Percentiles rank a stretch among this genome's conserved stretches.
These are phyloP conservation scores for Acacia melanoxylon DNA, from an alignment of 306 rosid genomes.

Conservation along the genomic window DNA sequence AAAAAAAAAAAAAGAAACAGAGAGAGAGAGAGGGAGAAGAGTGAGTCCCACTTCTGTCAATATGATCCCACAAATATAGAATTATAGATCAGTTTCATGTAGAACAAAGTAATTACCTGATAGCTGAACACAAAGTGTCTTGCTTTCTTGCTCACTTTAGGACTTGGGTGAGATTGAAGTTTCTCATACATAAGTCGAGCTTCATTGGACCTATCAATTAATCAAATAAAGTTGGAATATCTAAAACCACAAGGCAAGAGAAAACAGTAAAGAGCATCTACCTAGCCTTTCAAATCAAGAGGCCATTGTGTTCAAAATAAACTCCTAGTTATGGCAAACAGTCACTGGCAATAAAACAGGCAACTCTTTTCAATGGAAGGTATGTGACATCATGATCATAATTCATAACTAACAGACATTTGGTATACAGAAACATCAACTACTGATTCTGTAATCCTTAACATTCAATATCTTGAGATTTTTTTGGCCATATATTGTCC, in stretches of 20 bases:
- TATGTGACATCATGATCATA: not conserved
- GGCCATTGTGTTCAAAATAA: not conserved
- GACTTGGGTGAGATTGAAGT: constrained; percentile 79
- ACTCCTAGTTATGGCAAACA: not conserved
- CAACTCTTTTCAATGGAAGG: not conserved
- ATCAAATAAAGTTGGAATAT: constrained; percentile 23
- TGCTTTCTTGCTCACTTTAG: constrained; percentile 78
- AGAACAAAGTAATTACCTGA: constrained; percentile 49
- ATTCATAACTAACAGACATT: not conserved
- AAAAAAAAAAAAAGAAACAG: too few relatives aligned
- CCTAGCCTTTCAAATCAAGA: constrained; percentile 17
- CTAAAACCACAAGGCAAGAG: not conserved
- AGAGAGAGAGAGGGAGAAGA: not conserved
- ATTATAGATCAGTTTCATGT: not conserved
- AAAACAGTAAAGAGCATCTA: not conserved
- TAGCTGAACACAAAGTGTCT: constrained; percentile 76
- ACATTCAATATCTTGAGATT: too few relatives aligned
- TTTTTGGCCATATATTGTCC: not conserved
- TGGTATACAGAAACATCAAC: not conserved
- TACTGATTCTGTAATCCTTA: too few relatives aligned
- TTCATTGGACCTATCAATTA: constrained; percentile 61
- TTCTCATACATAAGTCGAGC: constrained; percentile 83
- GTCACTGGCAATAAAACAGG: not conserved
- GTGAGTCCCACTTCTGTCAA: not conserved
- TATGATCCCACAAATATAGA: not conserved